A percentile compares a stretch with the other conserved stretches of the same genome.
phyloP scores from a whole-genome alignment of 2,329 filamentous ascomycete genomes.

The Exophiala sp. region DNA sequence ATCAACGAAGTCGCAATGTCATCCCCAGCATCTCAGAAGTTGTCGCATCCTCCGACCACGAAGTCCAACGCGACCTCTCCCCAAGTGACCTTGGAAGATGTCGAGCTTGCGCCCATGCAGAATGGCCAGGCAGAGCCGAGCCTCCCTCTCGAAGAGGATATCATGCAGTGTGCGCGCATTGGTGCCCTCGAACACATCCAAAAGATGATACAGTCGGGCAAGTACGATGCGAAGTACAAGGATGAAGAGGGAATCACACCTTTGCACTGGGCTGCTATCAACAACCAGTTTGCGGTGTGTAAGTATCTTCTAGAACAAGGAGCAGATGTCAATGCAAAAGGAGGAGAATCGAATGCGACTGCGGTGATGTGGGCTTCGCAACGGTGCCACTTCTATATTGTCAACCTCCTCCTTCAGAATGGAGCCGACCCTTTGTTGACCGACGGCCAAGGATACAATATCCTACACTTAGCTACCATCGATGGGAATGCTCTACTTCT shows the following conservation, averaged over 20 bases:
- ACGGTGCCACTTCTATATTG: slow-evolving; percentile 92
- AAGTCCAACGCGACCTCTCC: slow-evolving; percentile 23
- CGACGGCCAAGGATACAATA: slow-evolving; percentile 96
- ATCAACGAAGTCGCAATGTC: slow-evolving; percentile 14
- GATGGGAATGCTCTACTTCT: slow-evolving; percentile 92
- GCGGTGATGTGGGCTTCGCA: slow-evolving; percentile 97
- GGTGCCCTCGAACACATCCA: slow-evolving; percentile 85
- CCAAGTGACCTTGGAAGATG: slow-evolving; percentile 21
- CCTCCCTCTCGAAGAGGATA: slow-evolving; percentile 66
- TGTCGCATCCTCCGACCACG: slow-evolving; percentile 18
- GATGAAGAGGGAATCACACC: slow-evolving; percentile 95
- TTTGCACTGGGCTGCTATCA: slow-evolving; percentile 96
- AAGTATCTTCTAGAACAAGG: slow-evolving; percentile 84
- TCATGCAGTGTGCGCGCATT: slow-evolving; percentile 90
- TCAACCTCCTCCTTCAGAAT: slow-evolving; percentile 84
- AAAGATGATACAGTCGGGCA: slow-evolving; percentile 79
- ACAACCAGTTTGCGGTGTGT: slow-evolving; percentile 97
- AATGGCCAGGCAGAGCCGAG: slow-evolving; percentile 27
- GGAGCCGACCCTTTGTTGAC: slow-evolving; percentile 90
- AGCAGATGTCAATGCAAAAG: slow-evolving; percentile 89
- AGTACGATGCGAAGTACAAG: slow-evolving; percentile 74
- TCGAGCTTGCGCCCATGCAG: slow-evolving; percentile 27
- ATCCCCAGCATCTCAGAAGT: slow-evolving; percentile 16
- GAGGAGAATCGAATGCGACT: slow-evolving; percentile 90
- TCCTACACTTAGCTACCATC: slow-evolving; percentile 92